Evolutionary conservation across 768 basidiomycete genomes (phyloP), one percentile per base, ranked within the genome.

Genomic region (Trametes sanguinea): DNA sequence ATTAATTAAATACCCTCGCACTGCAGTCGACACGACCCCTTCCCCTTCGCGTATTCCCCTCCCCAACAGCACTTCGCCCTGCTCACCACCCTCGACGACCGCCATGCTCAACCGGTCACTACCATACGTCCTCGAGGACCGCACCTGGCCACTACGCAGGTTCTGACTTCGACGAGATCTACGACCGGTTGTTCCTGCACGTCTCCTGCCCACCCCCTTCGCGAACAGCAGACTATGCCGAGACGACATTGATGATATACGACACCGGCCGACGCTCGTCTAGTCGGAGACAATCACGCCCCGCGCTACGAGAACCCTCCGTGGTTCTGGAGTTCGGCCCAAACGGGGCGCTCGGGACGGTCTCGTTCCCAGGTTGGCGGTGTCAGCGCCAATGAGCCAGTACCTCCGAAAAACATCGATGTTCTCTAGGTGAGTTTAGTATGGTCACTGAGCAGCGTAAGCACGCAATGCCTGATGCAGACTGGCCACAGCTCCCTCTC

Each of bases 141-240:
- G 86, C 48, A 86, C 88, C 0, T n/a, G 87, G 83, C 17, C 72
- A 75, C 13, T 73, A 81, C 61, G 75, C 79, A 11, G 73, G 76
- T 50, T 81, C 87, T 1, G 88, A 92, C 77, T 90, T 85, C 64
- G 88, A 89, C 70, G 89, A 92, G 67, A 82, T 90, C 66, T 91
- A 90, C 70, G 89, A 92, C 73, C 83, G 89, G 57, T 75, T 85
- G 64, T 90, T 88, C 76, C 80, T 88, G 53, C 87, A 85, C 60
- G 79, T 90, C 39, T 73, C 81, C 5, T 80, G 82, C 3, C 73
- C 77, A 22, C 81, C 85, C 4, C 51, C 63, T 4, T 30, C 17
- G 16, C 71, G 66, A 16, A 57, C 63, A 37, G 6, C 35, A 37
- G 68, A 61, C 48, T 64, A 69, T 1, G 63, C 66, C 37, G 69